Base-by-base conservation (phyloP, 202 grass and related monocot species). In the Musa balbisiana region DNA sequence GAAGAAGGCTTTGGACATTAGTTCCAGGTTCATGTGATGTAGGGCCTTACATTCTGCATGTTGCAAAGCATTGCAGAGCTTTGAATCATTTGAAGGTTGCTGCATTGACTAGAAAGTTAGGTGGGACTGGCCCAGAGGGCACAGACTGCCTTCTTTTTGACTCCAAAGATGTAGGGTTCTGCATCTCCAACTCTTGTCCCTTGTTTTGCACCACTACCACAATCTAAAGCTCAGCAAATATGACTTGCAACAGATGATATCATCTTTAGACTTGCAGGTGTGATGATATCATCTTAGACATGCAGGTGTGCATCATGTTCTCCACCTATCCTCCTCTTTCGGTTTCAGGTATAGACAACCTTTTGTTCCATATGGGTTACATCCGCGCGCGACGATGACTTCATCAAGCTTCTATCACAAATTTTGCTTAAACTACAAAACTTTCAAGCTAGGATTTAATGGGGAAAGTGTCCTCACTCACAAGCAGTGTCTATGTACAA, bases 401-500 rank as follows among this genome's bases (percentile, higher is more conserved):
- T 9, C 60, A 63, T 21, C 20, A 63, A 63, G 8, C 20, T 17
- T 9, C 20, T 20, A 22, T 64, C 20, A 64, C 1, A 64, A 64
- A 64, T 43, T 43, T 43, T 6, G 33, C 56, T 19, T 10, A 49
- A 62, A 51, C 55, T 2, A 21, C 27, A 76, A 63, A 56, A 63
- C 3, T 62, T 58, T 11, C 33, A 62, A 62, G 73, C 27, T 62
- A 43, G 29, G 73, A 19, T 17, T 75, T n/a, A n/a, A 75, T 49
- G 73, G 55, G 21, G 4, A 13, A 33, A 58, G 16, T 10, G 9
- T n/a, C 55, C 19, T 26, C 8, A 75, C 11, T 62, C 52, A 59
- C 29, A 62, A 22, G 73, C 55, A 60, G 73, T 51, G 33, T 63
- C 20, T 22, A 73, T 67, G 27, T 33, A 67, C 24, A 67, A 67